Evolutionary conservation across 2,329 filamentous ascomycete species (phyloP).

Genomic region (Microcyclosporella mali): DNA sequence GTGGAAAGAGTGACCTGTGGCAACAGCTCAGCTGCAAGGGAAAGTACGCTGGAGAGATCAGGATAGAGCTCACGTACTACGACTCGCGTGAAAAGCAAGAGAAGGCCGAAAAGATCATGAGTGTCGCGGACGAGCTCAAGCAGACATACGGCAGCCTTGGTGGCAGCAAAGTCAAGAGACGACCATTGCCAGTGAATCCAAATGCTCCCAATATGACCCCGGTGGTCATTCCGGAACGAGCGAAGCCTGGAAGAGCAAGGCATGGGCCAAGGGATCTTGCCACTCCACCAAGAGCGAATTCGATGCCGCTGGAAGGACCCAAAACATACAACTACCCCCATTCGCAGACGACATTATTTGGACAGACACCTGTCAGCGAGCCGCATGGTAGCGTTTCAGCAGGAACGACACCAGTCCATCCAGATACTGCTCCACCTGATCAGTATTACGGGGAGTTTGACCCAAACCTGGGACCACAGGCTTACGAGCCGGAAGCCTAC

Average conservation of each 20-base stretch:
- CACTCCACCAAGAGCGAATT: slow-evolving; percentile 21
- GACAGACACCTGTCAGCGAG: slow-evolving; percentile 11
- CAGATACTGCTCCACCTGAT: slow-evolving; percentile 3
- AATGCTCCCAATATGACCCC: slow-evolving; percentile 34
- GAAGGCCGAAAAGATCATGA: slow-evolving; percentile 50
- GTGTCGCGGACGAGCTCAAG: slow-evolving; percentile 24
- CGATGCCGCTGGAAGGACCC: slow-evolving; percentile 21
- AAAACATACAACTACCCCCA: slow-evolving; percentile 21
- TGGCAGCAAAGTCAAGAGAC: slow-evolving; percentile 58
- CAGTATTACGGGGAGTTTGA: slow-evolving; percentile 17
- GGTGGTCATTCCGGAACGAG: slow-evolving; percentile 23
- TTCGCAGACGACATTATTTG: slow-evolving; percentile 17
- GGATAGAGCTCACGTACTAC: slow-evolving; percentile 95
- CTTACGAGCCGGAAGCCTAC: slow-evolving; percentile 35
- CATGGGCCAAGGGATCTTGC: slow-evolving; percentile 30
- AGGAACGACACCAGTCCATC: slow-evolving; percentile 4
- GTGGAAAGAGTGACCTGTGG: slow-evolving; percentile 92
- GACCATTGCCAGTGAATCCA: slow-evolving; percentile 77
- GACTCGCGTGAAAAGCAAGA: slow-evolving; percentile 79
- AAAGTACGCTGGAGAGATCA: slow-evolving; percentile 92
- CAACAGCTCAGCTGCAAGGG: slow-evolving; percentile 79
- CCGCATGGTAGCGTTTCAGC: slow-evolving; percentile 1
- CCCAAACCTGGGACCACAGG: slow-evolving; percentile 12
- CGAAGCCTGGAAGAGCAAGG: slow-evolving; percentile 25
- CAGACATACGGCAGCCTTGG: slow-evolving; percentile 18